Base-by-base conservation (phyloP, 179 eudicot genomes). In the Sideroxylon spinosum region DNA sequence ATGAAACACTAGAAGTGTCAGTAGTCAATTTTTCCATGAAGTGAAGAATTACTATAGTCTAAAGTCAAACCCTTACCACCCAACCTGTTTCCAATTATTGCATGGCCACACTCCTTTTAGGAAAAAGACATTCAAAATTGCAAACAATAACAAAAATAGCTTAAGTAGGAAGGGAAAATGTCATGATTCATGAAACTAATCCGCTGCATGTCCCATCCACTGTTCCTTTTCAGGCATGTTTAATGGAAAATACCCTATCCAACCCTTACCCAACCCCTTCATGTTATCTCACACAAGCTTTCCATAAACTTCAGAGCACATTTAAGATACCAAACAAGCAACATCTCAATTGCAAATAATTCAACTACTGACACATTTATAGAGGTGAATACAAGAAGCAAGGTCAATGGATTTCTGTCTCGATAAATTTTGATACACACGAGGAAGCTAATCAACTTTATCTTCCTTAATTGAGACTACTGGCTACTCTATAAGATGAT, bases 1-100 rank as follows among this genome's bases (percentile, higher is more conserved):
- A 79, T 44, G 68, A 29, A 71, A 66, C 49, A 67, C 60, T 57
- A 76, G 13, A 73, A 77, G 60, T 46, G 50, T 76, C 62, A 71
- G 79, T 67, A 64, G 78, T 60, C 53, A 61, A 61, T 62, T 64
- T 57, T 29, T 7, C 63, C 48, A 66, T 56, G 48, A 68, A 66
- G 57, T 6, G 46, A 61, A 53, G 66, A 76, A 52, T 50, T 46
- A 52, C 44, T n/a, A 12, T 7, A 60, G 32, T 20, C 29, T 52
- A 19, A 44, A 81, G 75, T 32, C 44, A 72, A n/a, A 2, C 16
- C 25, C 14, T 55, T 6, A 14, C 55, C 2, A 29, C 50, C 73
- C 69, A 57, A 9, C 12, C 37, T 32, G 9, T 56, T 57, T 32
- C 32, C 50, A 50, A 73, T 0, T 9, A 56, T 32, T 0, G 32